phyloP scores from a whole-genome alignment of 2,329 filamentous ascomycete genomes.

The Amesomyces nigricolor region DNA sequence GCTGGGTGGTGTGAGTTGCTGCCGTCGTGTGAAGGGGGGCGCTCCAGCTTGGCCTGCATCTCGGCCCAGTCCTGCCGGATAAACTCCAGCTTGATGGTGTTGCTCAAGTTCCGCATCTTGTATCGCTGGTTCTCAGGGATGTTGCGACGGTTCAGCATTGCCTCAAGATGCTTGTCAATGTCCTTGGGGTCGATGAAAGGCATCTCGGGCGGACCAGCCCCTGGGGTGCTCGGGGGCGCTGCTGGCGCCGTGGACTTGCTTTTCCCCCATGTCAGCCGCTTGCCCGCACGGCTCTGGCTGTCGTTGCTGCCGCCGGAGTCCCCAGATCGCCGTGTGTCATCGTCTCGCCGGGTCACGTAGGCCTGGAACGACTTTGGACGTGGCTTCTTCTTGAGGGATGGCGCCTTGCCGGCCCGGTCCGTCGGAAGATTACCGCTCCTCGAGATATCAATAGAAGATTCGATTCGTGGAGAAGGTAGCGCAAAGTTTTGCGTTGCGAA shows the following conservation, averaged over 20 bases:
- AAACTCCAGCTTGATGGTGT: slow-evolving; percentile 92
- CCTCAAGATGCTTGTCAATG: slow-evolving; percentile 54
- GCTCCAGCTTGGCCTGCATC: slow-evolving; percentile 47
- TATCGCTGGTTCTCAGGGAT: slow-evolving; percentile 91
- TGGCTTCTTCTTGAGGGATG: slow-evolving; percentile 32
- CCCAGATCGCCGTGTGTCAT: slow-evolving; percentile 11
- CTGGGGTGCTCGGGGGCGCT: background rate
- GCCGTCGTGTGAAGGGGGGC: slow-evolving; percentile 42
- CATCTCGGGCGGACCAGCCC: slow-evolving; percentile 4
- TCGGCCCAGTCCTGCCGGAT: slow-evolving; percentile 82
- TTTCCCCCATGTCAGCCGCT: slow-evolving; percentile 26
- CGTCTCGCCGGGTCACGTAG: slow-evolving; percentile 23
- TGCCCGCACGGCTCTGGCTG: slow-evolving; percentile 18
- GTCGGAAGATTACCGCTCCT: slow-evolving; percentile 23
- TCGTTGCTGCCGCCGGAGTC: slow-evolving; percentile 3
- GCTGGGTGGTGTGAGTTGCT: slow-evolving; percentile 18
- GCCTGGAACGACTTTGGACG: slow-evolving; percentile 49
- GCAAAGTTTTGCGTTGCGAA: slow-evolving; percentile 44
- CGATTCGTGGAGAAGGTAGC: slow-evolving; percentile 5
- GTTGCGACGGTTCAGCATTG: slow-evolving; percentile 75
- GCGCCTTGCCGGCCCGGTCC: slow-evolving; percentile 20
- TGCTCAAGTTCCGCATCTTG: slow-evolving; percentile 85
- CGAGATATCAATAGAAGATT: slow-evolving; percentile 10
- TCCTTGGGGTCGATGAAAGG: slow-evolving; percentile 46
- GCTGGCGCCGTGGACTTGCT: slow-evolving; percentile 30